Evolutionary conservation across 805 yeast genomes (phyloP).

Genomic region (Candida tallmaniae): DNA sequence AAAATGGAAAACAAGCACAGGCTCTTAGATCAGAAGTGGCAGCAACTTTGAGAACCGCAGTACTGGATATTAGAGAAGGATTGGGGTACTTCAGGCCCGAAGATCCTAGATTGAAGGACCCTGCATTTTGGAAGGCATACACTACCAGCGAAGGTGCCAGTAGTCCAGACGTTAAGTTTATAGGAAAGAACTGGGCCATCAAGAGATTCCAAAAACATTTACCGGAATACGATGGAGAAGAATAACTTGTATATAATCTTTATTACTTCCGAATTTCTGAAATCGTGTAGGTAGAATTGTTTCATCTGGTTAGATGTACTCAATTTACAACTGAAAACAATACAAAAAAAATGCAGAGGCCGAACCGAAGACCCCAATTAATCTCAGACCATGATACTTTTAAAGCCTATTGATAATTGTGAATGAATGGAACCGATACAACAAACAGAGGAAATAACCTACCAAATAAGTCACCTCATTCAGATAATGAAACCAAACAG

Average conservation of each 20-base stretch:
- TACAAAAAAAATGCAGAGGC: too few relatives aligned
- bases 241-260: not conserved
- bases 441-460: too few relatives aligned
- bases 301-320: too few relatives aligned
- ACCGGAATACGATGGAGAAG: conserved; percentile 21
- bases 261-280: too few relatives aligned
- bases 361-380: too few relatives aligned
- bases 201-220: conserved; percentile 57
- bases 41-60: conserved; percentile 58
- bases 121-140: conserved; percentile 70
- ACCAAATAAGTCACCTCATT: too few relatives aligned
- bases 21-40: conserved; percentile 69
- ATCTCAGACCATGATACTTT: too few relatives aligned
- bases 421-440: too few relatives aligned
- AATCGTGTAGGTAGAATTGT: too few relatives aligned
- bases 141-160: conserved; percentile 61
- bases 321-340: too few relatives aligned
- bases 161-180: conserved; percentile 64
- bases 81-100: conserved; percentile 50
- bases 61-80: conserved; percentile 43
- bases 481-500: too few relatives aligned
- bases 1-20: conserved; percentile 59
- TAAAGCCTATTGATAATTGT: too few relatives aligned
- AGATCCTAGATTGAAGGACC: conserved; percentile 63
- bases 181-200: conserved; percentile 83